These are phyloP conservation scores for Mycena chlorophos DNA, from an alignment of 768 basidiomycete species.

Conservation along the genomic window DNA sequence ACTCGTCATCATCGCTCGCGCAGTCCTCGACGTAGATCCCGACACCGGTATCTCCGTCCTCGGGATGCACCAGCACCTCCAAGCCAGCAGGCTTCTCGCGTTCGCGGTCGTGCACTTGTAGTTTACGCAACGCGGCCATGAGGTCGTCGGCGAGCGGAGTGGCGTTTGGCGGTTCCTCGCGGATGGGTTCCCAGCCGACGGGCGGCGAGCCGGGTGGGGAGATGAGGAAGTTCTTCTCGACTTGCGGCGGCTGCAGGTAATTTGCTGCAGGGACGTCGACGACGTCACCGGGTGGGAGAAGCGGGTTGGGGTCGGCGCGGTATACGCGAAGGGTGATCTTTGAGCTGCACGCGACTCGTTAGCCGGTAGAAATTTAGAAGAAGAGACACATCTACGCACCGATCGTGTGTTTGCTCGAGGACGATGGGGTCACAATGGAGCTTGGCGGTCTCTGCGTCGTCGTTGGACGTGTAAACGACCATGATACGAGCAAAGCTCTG, in stretches of 20 bases:
- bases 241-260: slow-evolving; percentile 71
- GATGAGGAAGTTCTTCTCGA: slow-evolving; percentile 93
- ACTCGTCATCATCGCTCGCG: slow-evolving; percentile 37
- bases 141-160: slow-evolving; percentile 86
- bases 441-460: slow-evolving; percentile 69
- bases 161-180: slow-evolving; percentile 87
- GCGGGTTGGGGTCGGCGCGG: slow-evolving; percentile 67
- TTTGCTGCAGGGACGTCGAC: slow-evolving; percentile 37
- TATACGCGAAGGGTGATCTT: slow-evolving; percentile 61
- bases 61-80: slow-evolving; percentile 65
- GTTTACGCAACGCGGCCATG: slow-evolving; percentile 70
- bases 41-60: slow-evolving; percentile 63
- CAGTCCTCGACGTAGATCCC: slow-evolving; percentile 78
- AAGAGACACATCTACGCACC: slow-evolving; percentile 50
- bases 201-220: slow-evolving; percentile 97
- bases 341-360: slow-evolving; percentile 32
- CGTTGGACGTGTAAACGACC: slow-evolving; percentile 69
- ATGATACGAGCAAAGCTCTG: slow-evolving; percentile 80
- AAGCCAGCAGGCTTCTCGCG: slow-evolving; percentile 34
- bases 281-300: slow-evolving; percentile 33
- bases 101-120: slow-evolving; percentile 54
- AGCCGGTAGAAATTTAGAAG: slow-evolving; percentile 2
- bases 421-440: slow-evolving; percentile 61
- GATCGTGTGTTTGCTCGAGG: slow-evolving; percentile 50
- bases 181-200: slow-evolving; percentile 89